Percentiles rank a stretch among this genome's conserved stretches.
Evolutionary conservation across 192 early-diverging fungal species (phyloP).

Genomic region (Umbelopsis sp.): DNA sequence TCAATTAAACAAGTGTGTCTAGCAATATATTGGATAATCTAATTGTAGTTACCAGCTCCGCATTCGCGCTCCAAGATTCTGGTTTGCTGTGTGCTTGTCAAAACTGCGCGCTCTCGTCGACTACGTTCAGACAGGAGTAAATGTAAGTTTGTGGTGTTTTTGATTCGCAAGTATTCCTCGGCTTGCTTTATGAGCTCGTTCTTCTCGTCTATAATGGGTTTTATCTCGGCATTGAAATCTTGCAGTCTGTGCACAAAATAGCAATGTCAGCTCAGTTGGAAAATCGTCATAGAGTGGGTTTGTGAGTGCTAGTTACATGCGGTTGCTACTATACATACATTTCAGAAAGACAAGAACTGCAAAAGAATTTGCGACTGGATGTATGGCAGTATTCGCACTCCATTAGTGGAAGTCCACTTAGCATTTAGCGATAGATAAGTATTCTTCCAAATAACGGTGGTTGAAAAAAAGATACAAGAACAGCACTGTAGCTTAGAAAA

Average conservation of each 20-base stretch:
- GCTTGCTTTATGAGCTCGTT: constrained; percentile 22
- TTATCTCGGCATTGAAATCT: constrained; percentile 16
- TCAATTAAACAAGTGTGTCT: not conserved
- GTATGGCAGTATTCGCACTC: constrained; percentile 39
- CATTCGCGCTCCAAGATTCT: not conserved
- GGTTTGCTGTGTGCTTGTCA: constrained; percentile 9
- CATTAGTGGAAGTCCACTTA: constrained; percentile 16
- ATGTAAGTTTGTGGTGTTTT: constrained; percentile 16
- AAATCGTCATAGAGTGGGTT: too few relatives aligned
- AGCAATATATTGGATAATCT: too few relatives aligned
- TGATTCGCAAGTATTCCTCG: not conserved
- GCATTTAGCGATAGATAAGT: not conserved
- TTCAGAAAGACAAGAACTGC: constrained; percentile 20
- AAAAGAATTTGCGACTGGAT: constrained; percentile 31
- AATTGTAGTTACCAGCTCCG: not conserved
- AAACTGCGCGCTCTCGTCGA: not conserved
- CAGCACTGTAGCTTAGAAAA: too few relatives aligned
- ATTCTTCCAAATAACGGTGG: too few relatives aligned
- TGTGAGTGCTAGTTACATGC: too few relatives aligned
- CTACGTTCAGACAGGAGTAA: constrained; percentile 24
- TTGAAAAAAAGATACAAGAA: too few relatives aligned
- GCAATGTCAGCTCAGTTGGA: not conserved
- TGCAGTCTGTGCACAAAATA: constrained; percentile 23
- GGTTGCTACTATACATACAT: constrained; percentile 18
- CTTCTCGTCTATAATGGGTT: constrained; percentile 10